These are phyloP conservation scores for Eucalyptus cloeziana DNA, from an alignment of 345 rosid genomes.

Conservation along the genomic window DNA sequence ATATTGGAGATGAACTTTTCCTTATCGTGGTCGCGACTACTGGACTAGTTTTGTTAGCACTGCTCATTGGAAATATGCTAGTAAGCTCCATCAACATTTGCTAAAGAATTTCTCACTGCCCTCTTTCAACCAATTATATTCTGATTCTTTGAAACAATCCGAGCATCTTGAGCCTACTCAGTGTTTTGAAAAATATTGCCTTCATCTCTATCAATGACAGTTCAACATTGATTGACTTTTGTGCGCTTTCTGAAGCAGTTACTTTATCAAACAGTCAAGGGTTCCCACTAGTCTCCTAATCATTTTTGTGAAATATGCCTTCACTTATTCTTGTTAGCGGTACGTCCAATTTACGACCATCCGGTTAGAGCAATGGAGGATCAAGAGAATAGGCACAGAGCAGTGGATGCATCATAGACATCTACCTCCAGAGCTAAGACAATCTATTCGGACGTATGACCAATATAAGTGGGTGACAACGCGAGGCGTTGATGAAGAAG, in stretches of 20 bases:
- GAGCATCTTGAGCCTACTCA: background rate
- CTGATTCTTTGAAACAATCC: background rate
- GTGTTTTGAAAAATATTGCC: background rate
- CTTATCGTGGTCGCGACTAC: slow-evolving; percentile 37
- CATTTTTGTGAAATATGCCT: background rate
- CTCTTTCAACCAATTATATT: background rate
- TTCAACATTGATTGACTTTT: background rate
- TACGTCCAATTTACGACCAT: slow-evolving; percentile 58
- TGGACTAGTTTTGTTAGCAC: slow-evolving; percentile 57
- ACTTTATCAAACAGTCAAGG: background rate
- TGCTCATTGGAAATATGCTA: slow-evolving; percentile 56
- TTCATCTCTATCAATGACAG: background rate
- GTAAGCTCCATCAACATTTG: slow-evolving; percentile 3
- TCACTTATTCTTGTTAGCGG: slow-evolving; percentile 13
- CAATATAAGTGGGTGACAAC: slow-evolving; percentile 71
- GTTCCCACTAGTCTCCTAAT: background rate
- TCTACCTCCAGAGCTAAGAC: slow-evolving; percentile 37
- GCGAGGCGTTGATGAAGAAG: slow-evolving; percentile 57
- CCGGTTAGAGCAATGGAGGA: slow-evolving; percentile 66
- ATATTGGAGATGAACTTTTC: slow-evolving; percentile 38
- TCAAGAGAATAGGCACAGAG: slow-evolving; percentile 31
- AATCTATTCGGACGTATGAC: slow-evolving; percentile 35
- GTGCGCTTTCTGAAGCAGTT: background rate
- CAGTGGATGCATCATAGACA: slow-evolving; percentile 26
- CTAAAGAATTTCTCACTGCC: background rate